Conservation (phyloP, 225 moss, liverwort and hornwort genomes). For the Bryum argenteum region DNA sequence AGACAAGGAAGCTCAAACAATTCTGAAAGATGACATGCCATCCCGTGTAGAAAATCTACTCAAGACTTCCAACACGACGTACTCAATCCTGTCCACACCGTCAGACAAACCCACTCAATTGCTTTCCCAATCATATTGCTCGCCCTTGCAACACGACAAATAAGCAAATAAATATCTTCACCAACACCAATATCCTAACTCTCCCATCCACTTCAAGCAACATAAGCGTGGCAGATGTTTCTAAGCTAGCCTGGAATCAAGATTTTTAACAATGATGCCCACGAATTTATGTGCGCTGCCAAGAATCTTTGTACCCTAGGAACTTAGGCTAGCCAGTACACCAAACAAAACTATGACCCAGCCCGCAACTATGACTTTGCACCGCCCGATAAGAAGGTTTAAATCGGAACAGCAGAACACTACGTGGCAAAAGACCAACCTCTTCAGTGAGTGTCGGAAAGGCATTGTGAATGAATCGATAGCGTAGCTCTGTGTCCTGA, state of each 20-base stretch:
- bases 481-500: slow-evolving; percentile 73
- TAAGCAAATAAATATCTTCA: not conserved
- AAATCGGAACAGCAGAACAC: not conserved
- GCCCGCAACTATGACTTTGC: not conserved
- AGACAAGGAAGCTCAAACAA: slow-evolving; percentile 4
- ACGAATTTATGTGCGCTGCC: not conserved
- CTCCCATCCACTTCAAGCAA: not conserved
- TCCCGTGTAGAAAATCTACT: not conserved
- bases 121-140: not conserved
- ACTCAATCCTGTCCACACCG: slow-evolving; percentile 2
- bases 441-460: slow-evolving; percentile 68
- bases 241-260: not conserved
- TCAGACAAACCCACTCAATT: slow-evolving; percentile 10
- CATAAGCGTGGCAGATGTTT: not conserved
- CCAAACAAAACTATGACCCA: not conserved
- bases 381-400: not conserved
- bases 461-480: slow-evolving; percentile 73
- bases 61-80: not conserved
- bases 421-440: slow-evolving; percentile 38
- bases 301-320: not conserved
- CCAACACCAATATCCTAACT: not conserved
- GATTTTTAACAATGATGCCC: not conserved
- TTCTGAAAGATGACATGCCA: not conserved
- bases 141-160: not conserved
- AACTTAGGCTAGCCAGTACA: not conserved